A percentile compares a stretch with the other conserved stretches of the same genome.
Conservation (phyloP, 495 filamentous ascomycete species). For the Rhizodiscina lignyota region DNA sequence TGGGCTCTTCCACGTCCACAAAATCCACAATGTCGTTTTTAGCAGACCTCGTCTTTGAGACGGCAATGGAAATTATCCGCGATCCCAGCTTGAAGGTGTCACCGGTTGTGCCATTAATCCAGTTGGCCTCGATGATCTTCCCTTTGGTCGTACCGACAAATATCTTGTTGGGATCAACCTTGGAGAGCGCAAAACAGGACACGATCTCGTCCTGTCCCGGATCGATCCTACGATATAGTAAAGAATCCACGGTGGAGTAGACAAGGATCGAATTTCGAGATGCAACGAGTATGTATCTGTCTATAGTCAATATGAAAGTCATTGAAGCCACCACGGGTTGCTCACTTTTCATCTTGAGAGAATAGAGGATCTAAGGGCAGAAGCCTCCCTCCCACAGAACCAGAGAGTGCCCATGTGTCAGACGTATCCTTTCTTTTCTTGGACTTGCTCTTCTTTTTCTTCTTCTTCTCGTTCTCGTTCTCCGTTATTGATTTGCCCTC, state of each 20-base stretch:
- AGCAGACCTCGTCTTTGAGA: too few species aligned
- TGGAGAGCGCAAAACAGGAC: constrained; percentile 41
- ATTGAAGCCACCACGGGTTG: not conserved
- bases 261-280: constrained; percentile 51
- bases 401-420: not conserved
- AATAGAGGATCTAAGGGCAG: constrained; percentile 1
- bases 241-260: constrained; percentile 64
- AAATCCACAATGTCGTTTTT: too few species aligned
- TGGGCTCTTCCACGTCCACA: too few species aligned
- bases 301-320: constrained; percentile 1
- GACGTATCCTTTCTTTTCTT: constrained; percentile 1
- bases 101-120: constrained; percentile 40
- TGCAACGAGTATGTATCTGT: constrained; percentile 40
- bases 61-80: constrained; percentile 20
- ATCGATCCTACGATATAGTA: constrained; percentile 47
- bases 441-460: constrained; percentile 6
- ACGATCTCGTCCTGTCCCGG: constrained; percentile 22
- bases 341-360: constrained; percentile 1
- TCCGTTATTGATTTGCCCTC: not conserved
- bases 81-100: too few species aligned
- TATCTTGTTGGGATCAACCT: constrained; percentile 35
- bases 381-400: not conserved
- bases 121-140: constrained; percentile 56
- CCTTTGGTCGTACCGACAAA: constrained; percentile 56
- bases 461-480: constrained; percentile 3